These are phyloP conservation scores for Udeniomyces megalosporus DNA, from an alignment of 768 basidiomycete genomes.

Conservation along the genomic window DNA sequence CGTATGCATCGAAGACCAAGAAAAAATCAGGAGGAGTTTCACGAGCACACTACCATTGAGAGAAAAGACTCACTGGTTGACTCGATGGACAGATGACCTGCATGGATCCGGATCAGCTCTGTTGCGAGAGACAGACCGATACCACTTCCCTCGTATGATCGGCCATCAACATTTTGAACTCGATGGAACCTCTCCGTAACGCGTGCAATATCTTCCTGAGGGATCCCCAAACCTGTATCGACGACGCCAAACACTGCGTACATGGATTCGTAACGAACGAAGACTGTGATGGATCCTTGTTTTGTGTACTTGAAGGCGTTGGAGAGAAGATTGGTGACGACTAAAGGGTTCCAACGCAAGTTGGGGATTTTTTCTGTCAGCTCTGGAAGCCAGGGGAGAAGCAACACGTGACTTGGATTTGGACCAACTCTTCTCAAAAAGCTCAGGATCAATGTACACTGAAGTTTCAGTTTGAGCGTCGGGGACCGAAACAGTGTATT, in stretches of 20 bases:
- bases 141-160: constrained; percentile 26
- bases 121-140: constrained; percentile 1
- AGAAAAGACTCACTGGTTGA: too few species aligned
- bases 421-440: neutral
- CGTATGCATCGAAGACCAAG: neutral
- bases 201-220: constrained; percentile 9
- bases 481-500: too few species aligned
- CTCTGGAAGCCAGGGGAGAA: neutral
- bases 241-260: constrained; percentile 27
- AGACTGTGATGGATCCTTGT: constrained; percentile 27
- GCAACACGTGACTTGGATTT: neutral
- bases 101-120: neutral
- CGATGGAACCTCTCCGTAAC: constrained; percentile 31
- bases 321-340: constrained; percentile 8
- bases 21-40: too few species aligned
- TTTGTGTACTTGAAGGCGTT: constrained; percentile 26
- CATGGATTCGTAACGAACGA: constrained; percentile 21
- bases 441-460: neutral
- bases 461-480: neutral
- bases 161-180: constrained; percentile 24
- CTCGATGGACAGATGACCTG: neutral
- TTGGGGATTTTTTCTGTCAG: neutral
- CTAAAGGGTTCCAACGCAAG: neutral
- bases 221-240: constrained; percentile 34
- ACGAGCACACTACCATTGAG: too few species aligned